Percentiles rank a stretch among this genome's conserved stretches.
These are phyloP conservation scores for Apiotrichum domesticum DNA, from an alignment of 1,284 basidiomycete genomes.

Conservation along the genomic window DNA sequence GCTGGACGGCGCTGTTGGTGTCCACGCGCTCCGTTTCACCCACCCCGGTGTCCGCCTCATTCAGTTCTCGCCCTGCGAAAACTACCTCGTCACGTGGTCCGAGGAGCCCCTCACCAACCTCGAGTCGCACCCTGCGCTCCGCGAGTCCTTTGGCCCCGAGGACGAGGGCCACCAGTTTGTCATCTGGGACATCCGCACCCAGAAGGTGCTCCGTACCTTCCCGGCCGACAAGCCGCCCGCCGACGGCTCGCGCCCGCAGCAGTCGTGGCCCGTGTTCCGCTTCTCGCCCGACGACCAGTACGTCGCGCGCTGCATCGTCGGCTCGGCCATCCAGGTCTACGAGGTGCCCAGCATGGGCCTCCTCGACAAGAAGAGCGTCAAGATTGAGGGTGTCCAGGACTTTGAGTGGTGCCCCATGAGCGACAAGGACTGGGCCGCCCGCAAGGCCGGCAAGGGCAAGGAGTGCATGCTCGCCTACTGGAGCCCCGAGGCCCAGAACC, in stretches of 20 bases:
- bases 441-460: slow-evolving; percentile 54
- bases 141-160: slow-evolving; percentile 58
- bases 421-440: slow-evolving; percentile 75
- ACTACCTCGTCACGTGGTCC: slow-evolving; percentile 97
- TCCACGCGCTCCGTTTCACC: slow-evolving; percentile 63
- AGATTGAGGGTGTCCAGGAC: slow-evolving; percentile 96
- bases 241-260: slow-evolving; percentile 42
- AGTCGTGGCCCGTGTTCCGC: slow-evolving; percentile 83
- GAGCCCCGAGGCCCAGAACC: slow-evolving; percentile 94
- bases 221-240: slow-evolving; percentile 53
- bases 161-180: slow-evolving; percentile 97
- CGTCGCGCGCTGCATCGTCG: slow-evolving; percentile 80
- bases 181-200: slow-evolving; percentile 95
- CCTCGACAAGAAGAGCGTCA: slow-evolving; percentile 94
- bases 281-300: slow-evolving; percentile 98
- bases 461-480: slow-evolving; percentile 97
- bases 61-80: slow-evolving; percentile 96
- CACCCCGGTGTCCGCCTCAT: slow-evolving; percentile 94
- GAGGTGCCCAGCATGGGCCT: slow-evolving; percentile 91
- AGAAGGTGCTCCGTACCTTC: slow-evolving; percentile 88
- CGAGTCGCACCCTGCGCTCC: slow-evolving; percentile 57
- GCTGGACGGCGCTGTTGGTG: slow-evolving; percentile 41
- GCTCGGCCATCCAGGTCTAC: slow-evolving; percentile 92
- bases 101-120: slow-evolving; percentile 87
- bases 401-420: slow-evolving; percentile 98